These are phyloP conservation scores for Populus trichocarpa DNA, from an alignment of 441 rosid genomes.

Conservation along the genomic window DNA sequence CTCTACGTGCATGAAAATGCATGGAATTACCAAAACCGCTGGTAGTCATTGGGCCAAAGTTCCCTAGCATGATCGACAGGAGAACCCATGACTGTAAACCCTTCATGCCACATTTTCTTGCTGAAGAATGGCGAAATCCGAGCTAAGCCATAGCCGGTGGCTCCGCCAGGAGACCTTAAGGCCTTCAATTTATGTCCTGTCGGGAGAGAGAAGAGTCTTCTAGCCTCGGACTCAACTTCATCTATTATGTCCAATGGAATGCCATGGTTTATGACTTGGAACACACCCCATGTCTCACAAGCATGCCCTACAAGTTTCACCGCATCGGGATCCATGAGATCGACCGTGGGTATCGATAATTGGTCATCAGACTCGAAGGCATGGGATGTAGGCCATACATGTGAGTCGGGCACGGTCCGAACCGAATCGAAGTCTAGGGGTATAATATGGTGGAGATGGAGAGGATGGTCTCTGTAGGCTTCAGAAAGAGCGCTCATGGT, in stretches of 20 bases:
- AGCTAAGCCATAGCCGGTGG: conserved; percentile 70
- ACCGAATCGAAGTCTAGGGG: conserved; percentile 54
- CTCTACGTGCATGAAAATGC: conserved; percentile 36
- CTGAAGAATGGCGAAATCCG: conserved; percentile 65
- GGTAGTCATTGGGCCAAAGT: conserved; percentile 70
- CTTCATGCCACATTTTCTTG: conserved; percentile 88
- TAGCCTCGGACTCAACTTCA: conserved; percentile 35
- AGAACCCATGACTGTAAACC: conserved; percentile 73
- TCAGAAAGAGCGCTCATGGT: conserved; percentile 33
- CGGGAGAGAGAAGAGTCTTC: conserved; percentile 60
- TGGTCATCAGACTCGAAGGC: conserved; percentile 1
- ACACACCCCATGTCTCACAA: conserved; percentile 73
- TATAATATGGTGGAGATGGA: conserved; percentile 35
- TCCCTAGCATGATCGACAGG: conserved; percentile 61
- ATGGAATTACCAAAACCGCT: conserved; percentile 49
- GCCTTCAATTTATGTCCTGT: conserved; percentile 56
- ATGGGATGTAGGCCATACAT: conserved; percentile 37
- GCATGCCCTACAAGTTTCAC: conserved; percentile 46
- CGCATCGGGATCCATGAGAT: conserved; percentile 49
- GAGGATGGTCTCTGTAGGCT: conserved; percentile 33
- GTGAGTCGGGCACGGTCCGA: conserved; percentile 57
- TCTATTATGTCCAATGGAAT: conserved; percentile 40
- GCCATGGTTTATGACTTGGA: conserved; percentile 67
- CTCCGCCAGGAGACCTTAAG: conserved; percentile 46
- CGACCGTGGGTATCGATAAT: conserved; percentile 54